Percentiles rank a stretch among this genome's conserved stretches.
Conservation (phyloP, 495 filamentous ascomycete species). For the Trichoderma reesei region DNA sequence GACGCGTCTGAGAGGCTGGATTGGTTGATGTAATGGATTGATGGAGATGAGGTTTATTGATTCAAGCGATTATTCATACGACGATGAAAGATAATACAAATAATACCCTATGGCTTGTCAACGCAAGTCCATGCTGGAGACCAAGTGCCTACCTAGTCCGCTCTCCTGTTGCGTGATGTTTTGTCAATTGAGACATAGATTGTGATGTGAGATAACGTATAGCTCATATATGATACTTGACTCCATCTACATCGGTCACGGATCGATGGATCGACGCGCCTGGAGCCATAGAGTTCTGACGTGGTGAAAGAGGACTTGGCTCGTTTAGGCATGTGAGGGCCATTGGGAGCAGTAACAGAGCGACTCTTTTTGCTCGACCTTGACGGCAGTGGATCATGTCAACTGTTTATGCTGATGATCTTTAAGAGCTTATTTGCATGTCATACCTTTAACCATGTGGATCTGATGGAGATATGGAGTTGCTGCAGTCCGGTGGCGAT, state of each 20-base stretch:
- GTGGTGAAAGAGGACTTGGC: neutral
- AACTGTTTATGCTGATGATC: neutral
- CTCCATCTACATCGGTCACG: neutral
- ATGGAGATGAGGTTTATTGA: neutral
- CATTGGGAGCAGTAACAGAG: too few species aligned
- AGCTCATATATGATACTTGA: neutral
- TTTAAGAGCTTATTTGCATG: neutral
- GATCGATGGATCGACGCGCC: neutral
- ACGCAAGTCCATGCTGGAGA: neutral
- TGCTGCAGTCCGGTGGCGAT: neutral
- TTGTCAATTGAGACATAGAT: neutral
- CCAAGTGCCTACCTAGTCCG: too few species aligned
- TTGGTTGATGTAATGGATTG: neutral
- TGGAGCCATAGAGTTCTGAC: neutral
- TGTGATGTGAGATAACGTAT: neutral
- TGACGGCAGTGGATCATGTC: neutral
- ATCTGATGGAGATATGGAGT: neutral
- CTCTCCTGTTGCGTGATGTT: neutral
- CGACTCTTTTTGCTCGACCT: too few species aligned
- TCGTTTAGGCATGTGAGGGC: conserved; percentile 2
- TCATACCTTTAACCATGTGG: too few species aligned
- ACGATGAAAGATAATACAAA: neutral
- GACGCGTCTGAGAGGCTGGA: neutral
- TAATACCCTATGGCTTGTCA: too few species aligned
- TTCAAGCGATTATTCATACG: conserved; percentile 1